Base-by-base conservation (phyloP, 768 basidiomycete species). In the Amanita subjunquillea region DNA sequence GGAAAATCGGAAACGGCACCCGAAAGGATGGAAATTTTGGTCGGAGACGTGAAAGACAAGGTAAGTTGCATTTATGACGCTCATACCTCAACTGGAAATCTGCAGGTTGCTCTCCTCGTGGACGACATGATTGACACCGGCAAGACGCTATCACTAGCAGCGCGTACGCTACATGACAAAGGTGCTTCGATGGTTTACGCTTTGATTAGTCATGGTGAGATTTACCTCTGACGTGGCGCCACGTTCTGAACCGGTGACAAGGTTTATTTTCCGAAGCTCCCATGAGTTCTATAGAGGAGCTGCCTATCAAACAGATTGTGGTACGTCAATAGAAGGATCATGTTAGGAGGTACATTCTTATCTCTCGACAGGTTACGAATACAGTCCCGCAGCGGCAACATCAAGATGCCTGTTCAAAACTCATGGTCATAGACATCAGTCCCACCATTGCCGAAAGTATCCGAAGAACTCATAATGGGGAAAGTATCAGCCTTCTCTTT, bases 121-220 rank as follows among this genome's bases (percentile, higher is more conserved):
- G 96, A 99, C 65, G 96, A 99, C 63, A 98, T 99, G 95, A 87
- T 96, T 62, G 96, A 99, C 65, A 91, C 91, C 4, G 95, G 94
- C 10, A 78, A 74, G 36, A 98, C 96, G n/a, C 75, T 98, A 27
- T 74, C 80, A 12, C 71, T 95, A 12, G 96, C 96, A 9, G 83
- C 83, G 6, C 79, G 80, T 42, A 88, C 91, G n/a, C 74, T 99
- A 43, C 73, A 84, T 46, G 92, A 96, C 60, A 87, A 86, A 55
- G 96, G 96, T 20, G 95, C 93, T 4, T 86, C 79, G 62, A 77
- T 82, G 17, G 83, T 95, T 3, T 82, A 92, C 64, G 93, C 88
- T 2, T 67, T 98, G 37, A 85, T 96, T 51, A 94, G 93, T 42
- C 96, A 99, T 72, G 93, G 95, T 90, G 46, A 57, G 58, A 60